Evolutionary conservation across 1,284 basidiomycete genomes (phyloP), one percentile per base, ranked within the genome.

Genomic region (Trametes hirsuta): DNA sequence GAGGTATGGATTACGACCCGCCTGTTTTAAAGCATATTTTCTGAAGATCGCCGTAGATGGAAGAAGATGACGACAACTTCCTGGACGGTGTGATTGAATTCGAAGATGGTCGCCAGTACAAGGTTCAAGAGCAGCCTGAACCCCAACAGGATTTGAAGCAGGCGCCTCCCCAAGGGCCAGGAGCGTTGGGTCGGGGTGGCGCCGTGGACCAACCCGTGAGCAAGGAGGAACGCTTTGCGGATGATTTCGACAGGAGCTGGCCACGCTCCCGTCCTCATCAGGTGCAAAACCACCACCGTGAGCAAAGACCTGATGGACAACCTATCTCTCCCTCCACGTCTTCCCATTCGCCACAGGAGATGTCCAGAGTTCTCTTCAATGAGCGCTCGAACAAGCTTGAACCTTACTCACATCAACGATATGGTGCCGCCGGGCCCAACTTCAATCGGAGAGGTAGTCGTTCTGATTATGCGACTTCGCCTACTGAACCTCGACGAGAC

Each of bases 211-310:
- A 72, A 18, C 78, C 81, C 46, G 82, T 90, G 24, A 85, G 80
- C 66, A 92, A 91, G 70, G 89, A 89, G 68, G 91, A 93, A 47
- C 80, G 92, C 25, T 92, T 94, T 72, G 84, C 82, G 6, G 93
- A 97, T 66, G 95, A 97, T 73, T 95, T 93, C 72, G 95, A 96
- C 76, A 85, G 95, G 59, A 94, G 92, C 68, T 97, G 94, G 94
- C 94, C 94, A 12, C 86, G 87, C 46, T 82, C 84, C 24, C 79
- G 78, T 54, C 71, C 82, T 30, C 59, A 80, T 76, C 58, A 47
- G 18, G 48, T 59, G 58, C 67, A 76, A 18, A 65, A 75, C 10
- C 75, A 76, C n/a, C 74, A 74, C 36, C 77, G 77, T 62, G 82
- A 83, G 52, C 71, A 76, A 37, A 69, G 76, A 63, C 74, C 72